Evolutionary conservation across 2,329 filamentous ascomycete genomes (phyloP), one percentile per base, ranked within the genome.

Genomic region (Mycosphaerella arachidis): DNA sequence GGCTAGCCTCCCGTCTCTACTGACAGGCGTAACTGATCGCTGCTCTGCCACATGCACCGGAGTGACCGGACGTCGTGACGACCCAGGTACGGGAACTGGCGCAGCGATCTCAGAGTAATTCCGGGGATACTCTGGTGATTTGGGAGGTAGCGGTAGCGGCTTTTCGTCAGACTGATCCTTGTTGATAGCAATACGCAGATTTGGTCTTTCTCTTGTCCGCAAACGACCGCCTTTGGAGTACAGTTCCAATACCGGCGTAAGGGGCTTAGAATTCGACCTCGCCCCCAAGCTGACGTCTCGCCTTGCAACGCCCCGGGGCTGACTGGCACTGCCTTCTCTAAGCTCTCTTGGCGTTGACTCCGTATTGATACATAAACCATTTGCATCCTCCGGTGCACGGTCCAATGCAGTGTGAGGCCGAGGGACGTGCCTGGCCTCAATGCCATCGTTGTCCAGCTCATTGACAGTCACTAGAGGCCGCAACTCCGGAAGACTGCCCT

Each of bases 101-200:
- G 37, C 53, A 48, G 9, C 37, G 20, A 53, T 35, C 43, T 63
- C 45, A 40, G 31, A 52, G 13, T 33, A 35, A 55, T 64, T 62
- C 30, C 12, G 24, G 30, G 27, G 30, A 35, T 48, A 61, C 56
- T 29, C 52, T 33, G 51, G 57, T 45, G 67, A 62, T 51, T 67
- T 68, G 16, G 63, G 60, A 55, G 67, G 67, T 20, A 64, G 64
- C 27, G 64, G 60, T 30, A 63, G 65, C 35, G 63, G 59, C 50
- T 37, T 40, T 4, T 46, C 29, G 13, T 62, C 54, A 10, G 40
- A 43, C 40, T 30, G 27, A 35, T 55, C 37, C 30, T 59, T 31
- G 50, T 52, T 52, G n/a, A 63, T 52, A 37, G 53, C 56, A 52
- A 63, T 65, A 48, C 58, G 60, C 20, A 66, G 58, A 53, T 68